Base-by-base conservation (phyloP, 179 eudicot genomes). In the Beta macrorhiza region DNA sequence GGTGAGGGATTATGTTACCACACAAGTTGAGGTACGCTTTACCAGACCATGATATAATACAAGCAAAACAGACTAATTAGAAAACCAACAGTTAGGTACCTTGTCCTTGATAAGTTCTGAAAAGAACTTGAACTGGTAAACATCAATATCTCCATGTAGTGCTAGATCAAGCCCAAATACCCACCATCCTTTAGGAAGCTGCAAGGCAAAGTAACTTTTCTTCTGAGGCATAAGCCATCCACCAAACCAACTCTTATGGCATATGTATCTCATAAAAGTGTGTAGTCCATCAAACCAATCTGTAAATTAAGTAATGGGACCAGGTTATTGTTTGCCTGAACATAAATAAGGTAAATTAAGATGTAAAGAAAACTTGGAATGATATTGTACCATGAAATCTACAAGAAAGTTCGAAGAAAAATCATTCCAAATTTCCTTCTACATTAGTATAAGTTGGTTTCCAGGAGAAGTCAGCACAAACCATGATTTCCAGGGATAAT, bases 251-350 rank as follows among this genome's bases (percentile, higher is more conserved):
- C 90, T 94, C 84, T 94, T 94, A 85, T 97, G 98, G 86, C 99
- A 97, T 84, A 97, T 97, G 87, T 93, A 93, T 86, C 98, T 91
- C 91, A 94, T 93, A 82, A 91, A 97, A 63, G 98, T 97, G 86
- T 97, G 88, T 62, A 97, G 95, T 76, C 99, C 99, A 86, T 97
- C 99, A 86, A 97, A 94, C 99, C 99, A 97, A 82, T 97, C 99
- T 94, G 92, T 58, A 65, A 85, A 77, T 61, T 11, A 67, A 84
- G 14, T 86, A 68, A 72, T 82, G 58, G 52, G 44, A 71, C 20
- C 45, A 59, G 12, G 11, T 49, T 14, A 62, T 47, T 17, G 51
- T 44, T 61, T 42, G 8, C 22, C 53, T n/a, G 16, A 55, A 51
- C 73, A 69, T 17, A 19, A 57, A 25, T 12, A 62, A 42, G 53